Conservation (phyloP, 2,329 filamentous ascomycete species). For the Tolypocladium guangdongense region DNA sequence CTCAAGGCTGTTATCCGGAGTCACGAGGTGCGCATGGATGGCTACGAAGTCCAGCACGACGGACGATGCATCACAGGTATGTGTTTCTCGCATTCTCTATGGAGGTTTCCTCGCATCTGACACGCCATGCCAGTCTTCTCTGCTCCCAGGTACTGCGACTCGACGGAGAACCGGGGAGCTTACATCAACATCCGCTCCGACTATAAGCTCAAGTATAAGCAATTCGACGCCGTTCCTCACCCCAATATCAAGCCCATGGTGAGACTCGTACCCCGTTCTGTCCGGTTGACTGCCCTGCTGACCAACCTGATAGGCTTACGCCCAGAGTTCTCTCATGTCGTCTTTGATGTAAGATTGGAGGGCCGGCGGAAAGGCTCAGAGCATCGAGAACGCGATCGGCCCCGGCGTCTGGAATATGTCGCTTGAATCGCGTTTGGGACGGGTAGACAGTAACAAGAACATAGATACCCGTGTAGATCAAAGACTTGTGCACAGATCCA, state of each 20-base stretch:
- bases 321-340: slow-evolving; percentile 70
- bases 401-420: slow-evolving; percentile 5
- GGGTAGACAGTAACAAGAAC: slow-evolving; percentile 2
- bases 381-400: slow-evolving; percentile 8
- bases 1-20: slow-evolving; percentile 92
- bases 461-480: slow-evolving; percentile 10
- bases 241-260: slow-evolving; percentile 92
- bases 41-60: slow-evolving; percentile 97
- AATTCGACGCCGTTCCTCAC: slow-evolving; percentile 95
- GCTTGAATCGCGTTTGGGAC: slow-evolving; percentile 1
- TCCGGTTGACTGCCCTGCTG: slow-evolving; percentile 10
- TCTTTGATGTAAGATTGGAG: slow-evolving; percentile 50
- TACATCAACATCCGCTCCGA: slow-evolving; percentile 95
- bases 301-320: slow-evolving; percentile 54
- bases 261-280: slow-evolving; percentile 12
- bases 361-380: neutral
- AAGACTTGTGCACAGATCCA: slow-evolving; percentile 5
- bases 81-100: slow-evolving; percentile 11
- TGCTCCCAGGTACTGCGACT: slow-evolving; percentile 93
- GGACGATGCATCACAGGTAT: slow-evolving; percentile 86
- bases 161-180: slow-evolving; percentile 94
- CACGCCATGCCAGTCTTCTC: slow-evolving; percentile 64
- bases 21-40: slow-evolving; percentile 97
- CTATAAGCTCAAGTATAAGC: slow-evolving; percentile 82
- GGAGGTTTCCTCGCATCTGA: neutral